A percentile compares a stretch with the other conserved stretches of the same genome.
These are phyloP conservation scores for Thelonectria rubi DNA, from an alignment of 2,329 filamentous ascomycete species.

Conservation along the genomic window DNA sequence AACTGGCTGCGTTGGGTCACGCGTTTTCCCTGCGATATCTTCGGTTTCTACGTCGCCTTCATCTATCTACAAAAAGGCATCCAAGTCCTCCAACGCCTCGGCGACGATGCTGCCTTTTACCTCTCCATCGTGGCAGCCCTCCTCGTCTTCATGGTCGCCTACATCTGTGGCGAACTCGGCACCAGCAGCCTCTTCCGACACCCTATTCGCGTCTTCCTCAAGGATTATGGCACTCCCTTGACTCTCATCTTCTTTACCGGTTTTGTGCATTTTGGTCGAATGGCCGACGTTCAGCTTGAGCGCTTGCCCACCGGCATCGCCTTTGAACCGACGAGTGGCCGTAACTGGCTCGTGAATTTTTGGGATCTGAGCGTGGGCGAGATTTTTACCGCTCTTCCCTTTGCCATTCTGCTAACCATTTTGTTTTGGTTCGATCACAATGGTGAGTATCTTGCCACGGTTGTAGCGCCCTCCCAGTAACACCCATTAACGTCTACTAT, in stretches of 20 bases:
- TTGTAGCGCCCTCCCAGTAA: slow-evolving; percentile 1
- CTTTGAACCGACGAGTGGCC: slow-evolving; percentile 79
- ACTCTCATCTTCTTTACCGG: slow-evolving; percentile 89
- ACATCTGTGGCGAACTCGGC: slow-evolving; percentile 77
- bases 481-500: neutral
- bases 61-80: slow-evolving; percentile 93
- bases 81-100: slow-evolving; percentile 82
- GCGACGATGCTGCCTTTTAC: slow-evolving; percentile 73
- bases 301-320: slow-evolving; percentile 78
- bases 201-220: slow-evolving; percentile 80
- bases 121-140: slow-evolving; percentile 80
- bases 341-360: slow-evolving; percentile 82
- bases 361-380: slow-evolving; percentile 79
- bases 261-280: slow-evolving; percentile 86
- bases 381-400: slow-evolving; percentile 86
- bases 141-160: slow-evolving; percentile 80
- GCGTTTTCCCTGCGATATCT: slow-evolving; percentile 91
- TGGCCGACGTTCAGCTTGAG: slow-evolving; percentile 74
- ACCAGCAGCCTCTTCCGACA: slow-evolving; percentile 77
- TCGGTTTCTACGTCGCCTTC: slow-evolving; percentile 91
- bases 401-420: slow-evolving; percentile 82
- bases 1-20: slow-evolving; percentile 91
- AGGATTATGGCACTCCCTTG: slow-evolving; percentile 88
- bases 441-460: slow-evolving; percentile 55
- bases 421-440: slow-evolving; percentile 94